These are phyloP conservation scores for Aspergillus aculeatinus DNA, from an alignment of 2,329 filamentous ascomycete genomes.

Conservation along the genomic window DNA sequence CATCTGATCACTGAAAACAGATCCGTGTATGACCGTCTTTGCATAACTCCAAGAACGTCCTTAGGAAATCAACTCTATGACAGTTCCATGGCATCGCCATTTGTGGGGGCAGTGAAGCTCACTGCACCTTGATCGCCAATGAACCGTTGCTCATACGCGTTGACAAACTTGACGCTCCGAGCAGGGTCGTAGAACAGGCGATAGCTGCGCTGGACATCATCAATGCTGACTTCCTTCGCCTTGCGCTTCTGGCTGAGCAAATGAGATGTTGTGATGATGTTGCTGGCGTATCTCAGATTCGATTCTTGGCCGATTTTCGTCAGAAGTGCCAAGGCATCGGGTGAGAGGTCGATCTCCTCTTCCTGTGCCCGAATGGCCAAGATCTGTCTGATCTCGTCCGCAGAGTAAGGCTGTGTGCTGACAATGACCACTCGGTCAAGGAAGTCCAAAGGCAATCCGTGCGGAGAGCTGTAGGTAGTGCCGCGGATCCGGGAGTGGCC, in stretches of 20 bases:
- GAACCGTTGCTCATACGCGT: slow-evolving; percentile 85
- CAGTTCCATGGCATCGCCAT: slow-evolving; percentile 69
- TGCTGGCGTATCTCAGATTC: slow-evolving; percentile 92
- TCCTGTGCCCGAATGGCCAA: slow-evolving; percentile 89
- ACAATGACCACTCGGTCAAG: slow-evolving; percentile 95
- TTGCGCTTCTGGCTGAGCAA: slow-evolving; percentile 82
- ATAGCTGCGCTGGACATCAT: slow-evolving; percentile 92
- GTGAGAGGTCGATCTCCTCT: slow-evolving; percentile 88
- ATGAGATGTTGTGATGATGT: slow-evolving; percentile 92
- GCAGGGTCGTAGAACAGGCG: slow-evolving; percentile 87
- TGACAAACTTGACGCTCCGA: slow-evolving; percentile 86
- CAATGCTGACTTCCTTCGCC: slow-evolving; percentile 76
- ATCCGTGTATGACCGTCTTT: slow-evolving; percentile 4
- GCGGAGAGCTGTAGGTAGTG: slow-evolving; percentile 88
- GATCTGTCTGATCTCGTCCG: slow-evolving; percentile 88
- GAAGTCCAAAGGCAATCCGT: slow-evolving; percentile 93
- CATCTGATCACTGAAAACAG: not conserved
- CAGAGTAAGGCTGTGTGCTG: slow-evolving; percentile 79
- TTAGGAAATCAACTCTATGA: slow-evolving; percentile 44
- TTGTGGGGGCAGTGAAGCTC: slow-evolving; percentile 58
- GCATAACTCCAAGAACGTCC: slow-evolving; percentile 14
- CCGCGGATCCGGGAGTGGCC: slow-evolving; percentile 89
- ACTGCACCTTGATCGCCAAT: slow-evolving; percentile 85
- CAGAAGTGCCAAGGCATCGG: slow-evolving; percentile 85
- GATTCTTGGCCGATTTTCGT: slow-evolving; percentile 95